phyloP scores from a whole-genome alignment of 345 rosid species.

The Dimocarpus longan region DNA sequence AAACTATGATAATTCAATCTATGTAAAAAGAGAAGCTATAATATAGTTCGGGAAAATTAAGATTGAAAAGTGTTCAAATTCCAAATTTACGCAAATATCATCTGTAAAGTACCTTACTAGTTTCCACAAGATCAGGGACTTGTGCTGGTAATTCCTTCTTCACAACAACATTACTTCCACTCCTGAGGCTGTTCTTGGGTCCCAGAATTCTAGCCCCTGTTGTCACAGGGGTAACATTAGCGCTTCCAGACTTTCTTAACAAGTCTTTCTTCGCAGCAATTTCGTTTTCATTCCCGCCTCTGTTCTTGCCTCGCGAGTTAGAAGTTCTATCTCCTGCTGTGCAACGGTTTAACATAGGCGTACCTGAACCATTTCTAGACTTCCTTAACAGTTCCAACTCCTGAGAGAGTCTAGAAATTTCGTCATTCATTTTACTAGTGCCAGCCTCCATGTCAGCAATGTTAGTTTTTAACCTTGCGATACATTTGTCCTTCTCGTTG shows the following conservation, averaged over 20 bases:
- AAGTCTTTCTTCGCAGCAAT: conserved; percentile 44
- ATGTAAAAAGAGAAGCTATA: not conserved
- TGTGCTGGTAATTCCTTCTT: conserved; percentile 46
- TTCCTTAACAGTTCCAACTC: conserved; percentile 56
- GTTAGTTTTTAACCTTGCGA: conserved; percentile 47
- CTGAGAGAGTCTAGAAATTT: conserved; percentile 48
- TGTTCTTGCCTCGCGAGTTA: conserved; percentile 24
- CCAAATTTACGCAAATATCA: conserved; percentile 7
- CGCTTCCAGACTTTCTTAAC: conserved; percentile 40
- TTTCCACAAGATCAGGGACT: conserved; percentile 21
- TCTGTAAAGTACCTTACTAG: conserved; percentile 50
- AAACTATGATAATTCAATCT: not conserved
- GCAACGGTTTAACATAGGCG: conserved; percentile 52
- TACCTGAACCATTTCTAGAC: conserved; percentile 33
- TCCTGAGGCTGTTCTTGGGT: conserved; percentile 28
- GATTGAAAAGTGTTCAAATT: not conserved
- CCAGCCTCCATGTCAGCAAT: conserved; percentile 57
- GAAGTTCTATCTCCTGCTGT: conserved; percentile 34
- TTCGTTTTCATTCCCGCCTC: conserved; percentile 10
- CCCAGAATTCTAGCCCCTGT: conserved; percentile 25
- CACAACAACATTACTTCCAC: conserved; percentile 17
- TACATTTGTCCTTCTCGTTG: conserved; percentile 59
- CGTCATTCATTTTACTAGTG: conserved; percentile 43
- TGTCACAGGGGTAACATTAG: conserved; percentile 42
- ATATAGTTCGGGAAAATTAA: not conserved